Evolutionary conservation across 2,329 filamentous ascomycete species (phyloP).

Genomic region (Ustilaginoidea virens): DNA sequence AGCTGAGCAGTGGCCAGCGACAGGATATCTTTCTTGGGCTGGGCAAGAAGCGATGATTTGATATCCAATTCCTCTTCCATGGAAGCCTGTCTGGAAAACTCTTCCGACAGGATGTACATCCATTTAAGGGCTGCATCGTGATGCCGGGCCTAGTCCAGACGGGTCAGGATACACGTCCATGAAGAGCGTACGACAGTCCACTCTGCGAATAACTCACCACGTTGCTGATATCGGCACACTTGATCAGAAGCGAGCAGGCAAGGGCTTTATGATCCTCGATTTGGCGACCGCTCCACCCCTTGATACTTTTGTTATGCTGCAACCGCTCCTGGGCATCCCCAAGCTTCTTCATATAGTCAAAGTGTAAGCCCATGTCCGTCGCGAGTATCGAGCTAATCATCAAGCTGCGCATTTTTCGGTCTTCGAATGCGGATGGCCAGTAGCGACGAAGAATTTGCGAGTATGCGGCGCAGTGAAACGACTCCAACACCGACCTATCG

Average conservation of each 20-base stretch:
- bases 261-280: constrained; percentile 64
- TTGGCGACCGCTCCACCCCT: constrained; percentile 64
- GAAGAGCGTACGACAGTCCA: too few species aligned
- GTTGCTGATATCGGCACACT: constrained; percentile 97
- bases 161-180: not conserved
- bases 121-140: constrained; percentile 73
- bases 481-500: constrained; percentile 89
- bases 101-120: constrained; percentile 88
- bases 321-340: constrained; percentile 69
- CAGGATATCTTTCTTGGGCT: constrained; percentile 67
- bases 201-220: constrained; percentile 66
- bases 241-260: constrained; percentile 84
- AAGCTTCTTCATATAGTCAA: constrained; percentile 87
- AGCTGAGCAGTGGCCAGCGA: constrained; percentile 81
- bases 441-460: constrained; percentile 87
- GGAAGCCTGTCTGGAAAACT: constrained; percentile 81
- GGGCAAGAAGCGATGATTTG: constrained; percentile 71
- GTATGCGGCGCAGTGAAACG: constrained; percentile 93
- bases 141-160: constrained; percentile 53
- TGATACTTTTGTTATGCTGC: constrained; percentile 46
- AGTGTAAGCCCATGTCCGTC: constrained; percentile 94
- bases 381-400: constrained; percentile 98
- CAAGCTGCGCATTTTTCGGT: constrained; percentile 65
- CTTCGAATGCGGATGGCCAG: constrained; percentile 73
- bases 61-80: constrained; percentile 87